phyloP scores from a whole-genome alignment of 805 yeast genomes.

The Schwanniomyces occidentalis region DNA sequence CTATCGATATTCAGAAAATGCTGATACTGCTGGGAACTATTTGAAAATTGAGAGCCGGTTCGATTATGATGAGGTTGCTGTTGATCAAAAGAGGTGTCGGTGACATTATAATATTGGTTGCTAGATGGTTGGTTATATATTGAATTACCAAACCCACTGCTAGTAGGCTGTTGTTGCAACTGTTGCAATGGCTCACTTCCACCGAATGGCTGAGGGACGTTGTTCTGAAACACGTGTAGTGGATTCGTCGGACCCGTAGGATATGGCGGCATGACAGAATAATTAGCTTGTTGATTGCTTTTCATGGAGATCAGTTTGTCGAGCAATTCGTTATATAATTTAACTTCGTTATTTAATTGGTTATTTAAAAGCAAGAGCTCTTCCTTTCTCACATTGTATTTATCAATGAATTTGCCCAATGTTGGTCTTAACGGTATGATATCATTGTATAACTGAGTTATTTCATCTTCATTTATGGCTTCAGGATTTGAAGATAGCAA shows the following conservation, averaged over 20 bases:
- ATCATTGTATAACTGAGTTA: slow-evolving; percentile 71
- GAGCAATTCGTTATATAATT: slow-evolving; percentile 66
- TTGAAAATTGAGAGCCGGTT: background rate
- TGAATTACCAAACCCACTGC: slow-evolving; percentile 42
- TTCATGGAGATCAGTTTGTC: slow-evolving; percentile 41
- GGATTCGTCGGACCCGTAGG: slow-evolving; percentile 3
- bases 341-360: slow-evolving; percentile 68
- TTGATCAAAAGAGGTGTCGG: slow-evolving; percentile 3
- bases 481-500: slow-evolving; percentile 40
- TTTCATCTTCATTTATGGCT: slow-evolving; percentile 55
- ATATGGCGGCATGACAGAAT: slow-evolving; percentile 8
- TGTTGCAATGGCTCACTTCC: background rate
- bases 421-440: slow-evolving; percentile 73
- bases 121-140: background rate
- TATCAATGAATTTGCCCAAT: slow-evolving; percentile 72
- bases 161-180: slow-evolving; percentile 35
- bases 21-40: slow-evolving; percentile 2
- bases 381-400: slow-evolving; percentile 73
- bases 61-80: slow-evolving; percentile 2
- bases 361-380: slow-evolving; percentile 72
- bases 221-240: background rate
- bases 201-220: background rate
- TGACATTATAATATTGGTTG: slow-evolving; percentile 1
- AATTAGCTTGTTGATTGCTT: slow-evolving; percentile 13
- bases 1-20: slow-evolving; percentile 28